Evolutionary conservation across 2,329 filamentous ascomycete species (phyloP).

Genomic region (Phaeosphaeriaceae sp.): DNA sequence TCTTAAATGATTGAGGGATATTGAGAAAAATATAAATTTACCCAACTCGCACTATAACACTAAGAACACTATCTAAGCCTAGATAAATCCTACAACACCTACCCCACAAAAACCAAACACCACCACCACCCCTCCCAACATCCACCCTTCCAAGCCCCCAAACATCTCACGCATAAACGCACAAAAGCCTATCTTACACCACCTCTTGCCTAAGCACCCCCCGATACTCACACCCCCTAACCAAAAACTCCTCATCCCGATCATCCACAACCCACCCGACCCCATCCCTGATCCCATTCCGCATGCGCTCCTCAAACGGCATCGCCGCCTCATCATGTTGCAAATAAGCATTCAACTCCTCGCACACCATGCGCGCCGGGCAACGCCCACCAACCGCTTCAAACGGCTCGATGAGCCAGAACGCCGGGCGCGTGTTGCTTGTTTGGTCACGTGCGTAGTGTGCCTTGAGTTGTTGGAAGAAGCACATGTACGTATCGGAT

Average conservation of each 20-base stretch:
- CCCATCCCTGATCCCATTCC: neutral
- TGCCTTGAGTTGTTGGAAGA: neutral
- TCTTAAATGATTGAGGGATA: no score
- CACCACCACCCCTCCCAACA: no score
- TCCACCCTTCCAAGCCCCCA: no score
- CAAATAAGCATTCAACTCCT: constrained; percentile 15
- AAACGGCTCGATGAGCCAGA: neutral
- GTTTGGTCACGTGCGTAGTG: neutral
- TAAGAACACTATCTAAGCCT: no score
- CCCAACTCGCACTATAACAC: no score
- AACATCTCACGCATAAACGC: no score
- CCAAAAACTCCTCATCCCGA: constrained; percentile 2
- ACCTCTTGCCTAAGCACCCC: neutral
- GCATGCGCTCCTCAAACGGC: constrained; percentile 3
- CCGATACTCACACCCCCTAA: neutral
- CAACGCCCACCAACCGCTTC: neutral
- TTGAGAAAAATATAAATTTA: no score
- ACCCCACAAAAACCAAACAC: no score
- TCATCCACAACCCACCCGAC: constrained; percentile 18
- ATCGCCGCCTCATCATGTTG: constrained; percentile 6
- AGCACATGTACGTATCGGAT: neutral
- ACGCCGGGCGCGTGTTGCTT: neutral
- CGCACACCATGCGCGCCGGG: constrained; percentile 3
- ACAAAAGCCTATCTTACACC: no score
- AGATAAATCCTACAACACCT: no score